Conservation (phyloP, 73 alveolate species). For the Paramecium tetraurelia region DNA sequence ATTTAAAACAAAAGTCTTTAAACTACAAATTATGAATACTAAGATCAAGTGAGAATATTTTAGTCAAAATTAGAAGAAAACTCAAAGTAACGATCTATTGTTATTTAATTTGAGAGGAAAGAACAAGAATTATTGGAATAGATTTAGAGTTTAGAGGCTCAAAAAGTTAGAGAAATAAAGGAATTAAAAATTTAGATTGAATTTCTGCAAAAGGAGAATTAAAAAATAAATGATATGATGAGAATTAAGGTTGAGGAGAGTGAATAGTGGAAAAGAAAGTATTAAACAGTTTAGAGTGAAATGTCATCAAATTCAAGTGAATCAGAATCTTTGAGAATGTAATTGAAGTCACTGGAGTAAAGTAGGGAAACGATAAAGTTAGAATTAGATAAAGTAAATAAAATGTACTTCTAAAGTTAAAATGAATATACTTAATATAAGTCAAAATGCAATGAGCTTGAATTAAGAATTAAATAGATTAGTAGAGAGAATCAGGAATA, state of each 20-base stretch:
- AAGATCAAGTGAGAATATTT: neutral
- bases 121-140: neutral
- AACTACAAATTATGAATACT: neutral
- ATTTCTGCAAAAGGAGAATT: neutral
- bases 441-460: neutral
- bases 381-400: conserved; percentile 22
- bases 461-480: neutral
- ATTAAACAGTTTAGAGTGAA: neutral
- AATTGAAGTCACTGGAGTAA: neutral
- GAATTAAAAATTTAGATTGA: neutral
- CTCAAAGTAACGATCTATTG: neutral
- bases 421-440: neutral
- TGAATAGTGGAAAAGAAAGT: conserved; percentile 34
- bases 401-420: neutral
- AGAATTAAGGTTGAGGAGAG: neutral
- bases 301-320: neutral
- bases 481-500: conserved; percentile 1
- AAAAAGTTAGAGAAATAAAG: neutral
- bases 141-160: neutral
- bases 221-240: neutral
- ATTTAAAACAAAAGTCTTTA: neutral
- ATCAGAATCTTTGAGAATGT: neutral
- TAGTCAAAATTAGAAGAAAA: neutral
- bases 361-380: neutral
- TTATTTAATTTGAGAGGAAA: neutral